Evolutionary conservation across 371 early-diverging fungal species (phyloP), one percentile per base, ranked within the genome.

Genomic region (Saksenaea vasiformis): DNA sequence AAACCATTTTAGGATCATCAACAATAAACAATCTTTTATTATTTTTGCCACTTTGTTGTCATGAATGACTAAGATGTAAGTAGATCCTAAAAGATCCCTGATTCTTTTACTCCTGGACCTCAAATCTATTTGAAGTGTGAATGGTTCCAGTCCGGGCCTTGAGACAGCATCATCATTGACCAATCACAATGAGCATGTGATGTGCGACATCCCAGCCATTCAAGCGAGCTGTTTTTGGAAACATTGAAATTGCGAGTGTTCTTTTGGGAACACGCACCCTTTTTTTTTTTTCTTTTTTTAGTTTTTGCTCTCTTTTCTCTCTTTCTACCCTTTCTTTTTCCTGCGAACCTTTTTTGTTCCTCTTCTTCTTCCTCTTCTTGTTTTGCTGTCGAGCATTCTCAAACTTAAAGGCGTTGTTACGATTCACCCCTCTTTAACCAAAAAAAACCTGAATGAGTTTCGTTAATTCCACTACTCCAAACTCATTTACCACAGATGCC

Each of bases 401-500:
- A 2, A 31, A 7, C 31, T 7, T 4, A 31, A 7, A 22, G 11
- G 5, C 51, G 17, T 1, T n/a, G 22, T 19, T 47, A 47, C 51
- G 17, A 47, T 19, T 47, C 22, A 19, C 17, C 51, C n/a, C n/a
- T 39, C n/a, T 39, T 39, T 31, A n/a, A 31, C 31, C 31, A 31
- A 4, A 31, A 31, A n/a, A 7, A 44, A 17, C 19, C 22, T 47
- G 51, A 47, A 47, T 47, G 51, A 47, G 51, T 22, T 22, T 47
- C 24, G 22, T 22, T 28, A 68, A 65, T 58, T 37, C 59, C n/a
- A 53, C 72, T n/a, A 54, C n/a, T n/a, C n/a, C 60, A 11, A 69
- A 72, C 62, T 73, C 80, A 56, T 74, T 79, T 44, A 67, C 53
- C 11, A 34, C 70, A 36, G 69, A 65, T 43, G 47, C 70, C 24